These are phyloP conservation scores for Trichomonascus vanleenenianus DNA, from an alignment of 805 yeast species.

Conservation along the genomic window DNA sequence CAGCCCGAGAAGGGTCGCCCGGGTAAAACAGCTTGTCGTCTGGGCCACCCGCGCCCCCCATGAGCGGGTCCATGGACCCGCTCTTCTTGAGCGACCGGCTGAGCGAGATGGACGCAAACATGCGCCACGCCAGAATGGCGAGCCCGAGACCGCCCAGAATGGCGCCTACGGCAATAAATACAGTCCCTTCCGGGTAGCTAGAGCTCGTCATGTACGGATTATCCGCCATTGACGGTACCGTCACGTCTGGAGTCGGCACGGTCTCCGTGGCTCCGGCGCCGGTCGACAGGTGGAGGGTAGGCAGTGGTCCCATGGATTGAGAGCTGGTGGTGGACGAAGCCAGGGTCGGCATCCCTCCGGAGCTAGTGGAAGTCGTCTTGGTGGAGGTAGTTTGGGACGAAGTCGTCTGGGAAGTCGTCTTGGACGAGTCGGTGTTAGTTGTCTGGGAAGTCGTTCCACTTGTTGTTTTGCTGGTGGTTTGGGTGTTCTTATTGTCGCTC, in stretches of 20 bases:
- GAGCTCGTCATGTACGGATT: constrained; percentile 60
- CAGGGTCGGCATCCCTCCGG: background rate
- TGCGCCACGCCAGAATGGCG: constrained; percentile 45
- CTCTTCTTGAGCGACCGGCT: constrained; percentile 45
- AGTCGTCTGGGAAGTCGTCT: too few relatives aligned
- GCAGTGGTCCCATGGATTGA: background rate
- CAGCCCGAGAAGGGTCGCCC: constrained; percentile 16
- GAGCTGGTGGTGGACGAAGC: background rate
- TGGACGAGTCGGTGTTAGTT: too few relatives aligned
- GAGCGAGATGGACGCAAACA: constrained; percentile 39
- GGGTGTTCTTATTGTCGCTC: too few relatives aligned
- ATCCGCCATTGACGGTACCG: constrained; percentile 48
- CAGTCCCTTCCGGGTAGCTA: constrained; percentile 61
- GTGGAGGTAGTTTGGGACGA: background rate
- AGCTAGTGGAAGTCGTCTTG: background rate
- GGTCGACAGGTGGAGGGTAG: background rate
- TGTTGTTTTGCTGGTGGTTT: too few relatives aligned
- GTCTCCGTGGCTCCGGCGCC: background rate
- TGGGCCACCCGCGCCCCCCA: constrained; percentile 2
- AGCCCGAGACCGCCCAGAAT: constrained; percentile 53
- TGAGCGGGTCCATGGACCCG: constrained; percentile 9
- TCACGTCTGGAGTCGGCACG: constrained; percentile 33
- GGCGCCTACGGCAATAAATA: constrained; percentile 74
- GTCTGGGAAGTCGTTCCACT: too few relatives aligned
- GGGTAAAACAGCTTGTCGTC: constrained; percentile 10